Evolutionary conservation across 1,139 yeast genomes (phyloP).

Genomic region (Suhomyces choctaworum): DNA sequence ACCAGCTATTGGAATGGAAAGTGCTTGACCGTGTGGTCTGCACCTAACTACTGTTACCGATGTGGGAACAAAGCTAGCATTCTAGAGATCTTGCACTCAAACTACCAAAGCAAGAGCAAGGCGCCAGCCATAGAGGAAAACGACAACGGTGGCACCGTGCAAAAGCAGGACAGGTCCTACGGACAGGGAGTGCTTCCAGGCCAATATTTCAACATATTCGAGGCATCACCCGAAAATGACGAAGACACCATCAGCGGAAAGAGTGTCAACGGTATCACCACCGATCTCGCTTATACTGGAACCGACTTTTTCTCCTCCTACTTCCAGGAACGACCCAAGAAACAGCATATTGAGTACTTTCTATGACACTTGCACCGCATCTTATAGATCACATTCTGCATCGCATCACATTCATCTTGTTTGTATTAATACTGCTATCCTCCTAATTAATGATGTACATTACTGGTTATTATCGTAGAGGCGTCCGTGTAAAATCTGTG

Average conservation of each 20-base stretch:
- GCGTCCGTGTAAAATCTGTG: too few species aligned
- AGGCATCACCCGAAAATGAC: slow-evolving; percentile 90
- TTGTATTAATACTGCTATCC: slow-evolving; percentile 10
- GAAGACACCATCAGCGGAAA: slow-evolving; percentile 46
- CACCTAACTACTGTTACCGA: slow-evolving; percentile 95
- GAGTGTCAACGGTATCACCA: slow-evolving; percentile 38
- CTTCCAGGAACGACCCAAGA: slow-evolving; percentile 25
- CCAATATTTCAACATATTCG: slow-evolving; percentile 85
- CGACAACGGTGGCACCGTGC: background rate
- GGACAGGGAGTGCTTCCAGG: slow-evolving; percentile 42
- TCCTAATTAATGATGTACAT: background rate
- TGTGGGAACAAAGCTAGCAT: slow-evolving; percentile 97
- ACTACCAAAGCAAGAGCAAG: slow-evolving; percentile 23
- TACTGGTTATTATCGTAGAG: too few species aligned
- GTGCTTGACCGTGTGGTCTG: slow-evolving; percentile 96
- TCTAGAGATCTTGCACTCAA: slow-evolving; percentile 59
- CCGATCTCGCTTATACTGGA: slow-evolving; percentile 16
- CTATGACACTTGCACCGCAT: slow-evolving; percentile 3
- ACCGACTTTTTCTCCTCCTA: slow-evolving; percentile 27
- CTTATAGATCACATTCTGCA: background rate
- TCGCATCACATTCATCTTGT: slow-evolving; percentile 1
- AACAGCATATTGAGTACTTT: slow-evolving; percentile 27
- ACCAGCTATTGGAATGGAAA: slow-evolving; percentile 88
- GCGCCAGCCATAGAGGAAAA: slow-evolving; percentile 9
- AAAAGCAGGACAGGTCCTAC: background rate